A percentile compares a stretch with the other conserved stretches of the same genome.
Evolutionary conservation across 768 basidiomycete species (phyloP).

Genomic region (Saitozyma sp.): DNA sequence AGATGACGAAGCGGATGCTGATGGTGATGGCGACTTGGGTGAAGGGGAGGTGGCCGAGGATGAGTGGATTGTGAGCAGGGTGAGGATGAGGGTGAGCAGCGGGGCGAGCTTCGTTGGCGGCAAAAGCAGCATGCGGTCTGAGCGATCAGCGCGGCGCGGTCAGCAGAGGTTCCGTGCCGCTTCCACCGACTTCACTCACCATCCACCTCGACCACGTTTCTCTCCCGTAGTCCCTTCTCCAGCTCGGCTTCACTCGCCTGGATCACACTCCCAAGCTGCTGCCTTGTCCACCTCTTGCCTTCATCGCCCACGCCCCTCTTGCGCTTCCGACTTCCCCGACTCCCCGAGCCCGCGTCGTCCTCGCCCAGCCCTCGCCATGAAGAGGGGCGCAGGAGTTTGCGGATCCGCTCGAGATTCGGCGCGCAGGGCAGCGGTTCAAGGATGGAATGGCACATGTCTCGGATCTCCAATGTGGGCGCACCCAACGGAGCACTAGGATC

Average conservation of each 20-base stretch:
- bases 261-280: slow-evolving; percentile 64
- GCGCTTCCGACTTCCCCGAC: slow-evolving; percentile 9
- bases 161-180: slow-evolving; percentile 1
- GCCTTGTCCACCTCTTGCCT: slow-evolving; percentile 59
- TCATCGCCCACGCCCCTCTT: slow-evolving; percentile 1
- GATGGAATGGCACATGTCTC: slow-evolving; percentile 78
- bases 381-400: slow-evolving; percentile 62
- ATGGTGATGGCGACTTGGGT: slow-evolving; percentile 1
- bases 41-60: slow-evolving; percentile 2
- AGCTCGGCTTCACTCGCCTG: slow-evolving; percentile 84
- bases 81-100: slow-evolving; percentile 67
- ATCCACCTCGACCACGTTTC: slow-evolving; percentile 70
- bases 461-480: slow-evolving; percentile 61
- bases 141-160: slow-evolving; percentile 1
- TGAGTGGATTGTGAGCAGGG: slow-evolving; percentile 65
- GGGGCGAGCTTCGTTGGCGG: slow-evolving; percentile 56
- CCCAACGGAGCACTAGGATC: neutral
- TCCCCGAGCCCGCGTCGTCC: slow-evolving; percentile 44
- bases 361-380: slow-evolving; percentile 65
- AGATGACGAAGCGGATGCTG: slow-evolving; percentile 6
- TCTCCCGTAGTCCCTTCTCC: slow-evolving; percentile 63
- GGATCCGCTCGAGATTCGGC: slow-evolving; percentile 70
- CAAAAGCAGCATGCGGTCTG: slow-evolving; percentile 74
- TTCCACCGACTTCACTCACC: slow-evolving; percentile 55
- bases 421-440: slow-evolving; percentile 77